Percentiles rank a stretch among this genome's conserved stretches.
phyloP scores from a whole-genome alignment of 805 yeast species.

The Ogataea saltuana region DNA sequence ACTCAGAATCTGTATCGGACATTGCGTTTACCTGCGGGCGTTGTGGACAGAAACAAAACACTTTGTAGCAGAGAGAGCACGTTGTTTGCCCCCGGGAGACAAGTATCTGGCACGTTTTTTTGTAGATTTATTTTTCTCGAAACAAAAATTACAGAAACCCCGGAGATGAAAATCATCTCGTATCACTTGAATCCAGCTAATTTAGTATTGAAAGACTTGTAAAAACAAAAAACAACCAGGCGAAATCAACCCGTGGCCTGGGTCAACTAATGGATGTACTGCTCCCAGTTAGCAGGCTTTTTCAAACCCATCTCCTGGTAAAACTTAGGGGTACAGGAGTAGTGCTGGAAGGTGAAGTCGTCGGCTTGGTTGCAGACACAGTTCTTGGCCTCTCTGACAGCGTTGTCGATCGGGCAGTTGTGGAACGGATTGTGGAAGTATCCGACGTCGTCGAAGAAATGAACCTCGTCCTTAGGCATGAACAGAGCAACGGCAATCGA shows the following conservation, averaged over 20 bases:
- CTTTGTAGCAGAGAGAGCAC: too few relatives aligned
- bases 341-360: conserved; percentile 42
- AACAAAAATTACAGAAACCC: neutral
- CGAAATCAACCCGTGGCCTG: neutral
- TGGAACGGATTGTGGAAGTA: conserved; percentile 58
- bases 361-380: conserved; percentile 42
- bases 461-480: conserved; percentile 56
- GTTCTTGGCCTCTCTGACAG: conserved; percentile 28
- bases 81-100: neutral
- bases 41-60: neutral
- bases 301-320: conserved; percentile 28
- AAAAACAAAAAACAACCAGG: neutral
- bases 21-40: neutral
- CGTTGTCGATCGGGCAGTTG: conserved; percentile 44
- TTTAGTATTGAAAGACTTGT: neutral
- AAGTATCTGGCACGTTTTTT: too few relatives aligned
- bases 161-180: too few relatives aligned
- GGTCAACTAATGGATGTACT: conserved; percentile 21
- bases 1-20: conserved; percentile 19
- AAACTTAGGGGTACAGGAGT: conserved; percentile 37
- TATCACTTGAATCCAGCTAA: neutral
- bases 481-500: conserved; percentile 70
- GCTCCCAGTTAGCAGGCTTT: conserved; percentile 33
- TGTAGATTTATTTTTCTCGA: neutral
- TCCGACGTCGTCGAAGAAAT: conserved; percentile 74